Evolutionary conservation across 1,284 basidiomycete species (phyloP).

Genomic region (Puccinia brachypodii): DNA sequence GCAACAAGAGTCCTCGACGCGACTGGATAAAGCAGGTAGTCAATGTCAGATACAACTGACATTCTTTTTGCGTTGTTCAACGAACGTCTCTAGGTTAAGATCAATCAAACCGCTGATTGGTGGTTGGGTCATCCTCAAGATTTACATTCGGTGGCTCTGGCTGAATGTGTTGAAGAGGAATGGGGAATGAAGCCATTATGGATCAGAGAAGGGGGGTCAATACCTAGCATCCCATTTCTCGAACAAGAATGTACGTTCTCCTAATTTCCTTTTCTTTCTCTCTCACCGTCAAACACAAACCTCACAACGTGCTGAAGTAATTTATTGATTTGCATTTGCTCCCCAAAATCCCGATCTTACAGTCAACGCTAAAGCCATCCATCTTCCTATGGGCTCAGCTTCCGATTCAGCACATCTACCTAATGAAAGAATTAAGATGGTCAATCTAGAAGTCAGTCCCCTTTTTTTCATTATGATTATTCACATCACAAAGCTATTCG

Average conservation of each 20-base stretch:
- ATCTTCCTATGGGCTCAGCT: constrained; percentile 83
- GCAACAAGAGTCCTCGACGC: too few relatives aligned
- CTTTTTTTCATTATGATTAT: not conserved
- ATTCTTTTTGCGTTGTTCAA: not conserved
- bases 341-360: too few relatives aligned
- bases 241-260: constrained; percentile 70
- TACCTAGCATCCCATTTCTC: constrained; percentile 70
- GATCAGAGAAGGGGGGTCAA: constrained; percentile 81
- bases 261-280: not conserved
- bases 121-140: constrained; percentile 86
- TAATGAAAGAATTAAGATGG: constrained; percentile 59
- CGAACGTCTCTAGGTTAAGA: constrained; percentile 63
- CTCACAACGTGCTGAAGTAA: not conserved
- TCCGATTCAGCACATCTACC: constrained; percentile 62
- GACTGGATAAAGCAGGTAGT: not conserved
- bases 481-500: not conserved
- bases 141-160: constrained; percentile 78
- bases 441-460: constrained; percentile 58
- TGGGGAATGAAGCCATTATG: constrained; percentile 81
- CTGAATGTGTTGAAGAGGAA: constrained; percentile 75
- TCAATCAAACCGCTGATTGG: constrained; percentile 88
- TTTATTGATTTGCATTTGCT: too few relatives aligned
- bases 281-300: not conserved
- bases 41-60: not conserved
- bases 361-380: constrained; percentile 68